These are phyloP conservation scores for Xylariaceae sp. DNA, from an alignment of 2,329 filamentous ascomycete genomes.

Conservation along the genomic window DNA sequence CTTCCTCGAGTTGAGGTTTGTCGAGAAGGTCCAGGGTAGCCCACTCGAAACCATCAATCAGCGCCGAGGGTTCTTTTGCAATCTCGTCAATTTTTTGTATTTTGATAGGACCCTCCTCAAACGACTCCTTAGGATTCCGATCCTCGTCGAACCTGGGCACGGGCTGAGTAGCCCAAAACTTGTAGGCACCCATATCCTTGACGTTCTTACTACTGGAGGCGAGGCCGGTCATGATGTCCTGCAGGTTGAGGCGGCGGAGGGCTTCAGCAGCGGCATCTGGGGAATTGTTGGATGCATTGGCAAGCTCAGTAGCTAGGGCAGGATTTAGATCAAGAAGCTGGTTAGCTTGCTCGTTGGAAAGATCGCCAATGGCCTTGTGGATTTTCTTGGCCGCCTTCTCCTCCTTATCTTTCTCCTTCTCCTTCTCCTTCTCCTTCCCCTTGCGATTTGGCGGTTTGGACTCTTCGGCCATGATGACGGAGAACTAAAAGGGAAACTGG, in stretches of 20 bases:
- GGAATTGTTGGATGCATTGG: slow-evolving; percentile 34
- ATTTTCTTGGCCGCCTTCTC: slow-evolving; percentile 51
- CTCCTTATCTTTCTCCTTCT: slow-evolving; percentile 45
- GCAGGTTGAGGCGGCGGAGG: slow-evolving; percentile 60
- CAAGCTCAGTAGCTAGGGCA: slow-evolving; percentile 61
- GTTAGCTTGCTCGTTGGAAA: slow-evolving; percentile 55
- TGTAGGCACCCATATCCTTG: slow-evolving; percentile 96
- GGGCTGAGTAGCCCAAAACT: slow-evolving; percentile 98
- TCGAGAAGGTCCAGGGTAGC: slow-evolving; percentile 80
- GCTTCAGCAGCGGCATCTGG: slow-evolving; percentile 42
- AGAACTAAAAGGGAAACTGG: not conserved
- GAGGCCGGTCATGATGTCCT: slow-evolving; percentile 70
- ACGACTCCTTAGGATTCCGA: slow-evolving; percentile 44
- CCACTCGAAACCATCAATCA: slow-evolving; percentile 90
- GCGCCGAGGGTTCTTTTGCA: slow-evolving; percentile 67
- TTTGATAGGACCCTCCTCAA: slow-evolving; percentile 80
- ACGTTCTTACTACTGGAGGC: slow-evolving; percentile 79
- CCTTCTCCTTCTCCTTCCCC: slow-evolving; percentile 33
- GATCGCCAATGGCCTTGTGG: slow-evolving; percentile 47
- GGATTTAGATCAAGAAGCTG: slow-evolving; percentile 70
- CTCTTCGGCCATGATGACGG: slow-evolving; percentile 45
- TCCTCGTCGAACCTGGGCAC: slow-evolving; percentile 76
- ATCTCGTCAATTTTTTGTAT: slow-evolving; percentile 74
- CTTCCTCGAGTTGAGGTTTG: slow-evolving; percentile 75
- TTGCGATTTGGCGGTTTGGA: slow-evolving; percentile 57